phyloP scores from a whole-genome alignment of 2,329 filamentous ascomycete species.

The Pseudocercospora macadamiae region DNA sequence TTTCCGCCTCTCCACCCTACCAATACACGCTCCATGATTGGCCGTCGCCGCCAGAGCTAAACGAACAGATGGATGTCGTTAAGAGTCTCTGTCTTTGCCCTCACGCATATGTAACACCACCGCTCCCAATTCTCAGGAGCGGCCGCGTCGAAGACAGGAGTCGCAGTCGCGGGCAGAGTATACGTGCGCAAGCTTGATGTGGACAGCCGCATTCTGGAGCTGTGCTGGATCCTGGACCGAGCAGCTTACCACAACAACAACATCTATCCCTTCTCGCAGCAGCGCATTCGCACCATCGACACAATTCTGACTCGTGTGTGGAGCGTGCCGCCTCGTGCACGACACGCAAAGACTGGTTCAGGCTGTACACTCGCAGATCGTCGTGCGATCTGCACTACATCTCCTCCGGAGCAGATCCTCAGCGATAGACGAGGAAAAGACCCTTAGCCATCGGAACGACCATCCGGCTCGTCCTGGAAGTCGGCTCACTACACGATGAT shows the following conservation, averaged over 20 bases:
- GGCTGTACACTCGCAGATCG: neutral
- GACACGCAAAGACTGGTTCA: slow-evolving; percentile 3
- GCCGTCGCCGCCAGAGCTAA: too few relatives aligned
- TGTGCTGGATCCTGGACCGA: neutral
- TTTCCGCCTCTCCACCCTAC: too few relatives aligned
- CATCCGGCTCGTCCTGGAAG: neutral
- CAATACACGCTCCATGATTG: too few relatives aligned
- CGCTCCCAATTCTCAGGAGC: too few relatives aligned
- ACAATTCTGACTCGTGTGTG: neutral
- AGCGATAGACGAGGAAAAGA: neutral
- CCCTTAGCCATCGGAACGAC: neutral
- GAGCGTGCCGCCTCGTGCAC: slow-evolving; percentile 4
- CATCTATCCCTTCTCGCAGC: neutral
- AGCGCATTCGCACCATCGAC: neutral
- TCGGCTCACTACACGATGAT: slow-evolving; percentile 29
- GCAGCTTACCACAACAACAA: neutral
- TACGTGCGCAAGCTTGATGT: too few relatives aligned
- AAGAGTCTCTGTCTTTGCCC: too few relatives aligned
- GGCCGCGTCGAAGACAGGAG: too few relatives aligned
- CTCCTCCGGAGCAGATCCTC: neutral
- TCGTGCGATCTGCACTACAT: neutral
- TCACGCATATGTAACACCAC: too few relatives aligned
- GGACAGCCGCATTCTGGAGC: too few relatives aligned
- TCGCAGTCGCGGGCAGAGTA: too few relatives aligned
- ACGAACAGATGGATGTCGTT: too few relatives aligned